phyloP scores from a whole-genome alignment of 352 stramenopile genomes.

The Phytophthora pini region DNA sequence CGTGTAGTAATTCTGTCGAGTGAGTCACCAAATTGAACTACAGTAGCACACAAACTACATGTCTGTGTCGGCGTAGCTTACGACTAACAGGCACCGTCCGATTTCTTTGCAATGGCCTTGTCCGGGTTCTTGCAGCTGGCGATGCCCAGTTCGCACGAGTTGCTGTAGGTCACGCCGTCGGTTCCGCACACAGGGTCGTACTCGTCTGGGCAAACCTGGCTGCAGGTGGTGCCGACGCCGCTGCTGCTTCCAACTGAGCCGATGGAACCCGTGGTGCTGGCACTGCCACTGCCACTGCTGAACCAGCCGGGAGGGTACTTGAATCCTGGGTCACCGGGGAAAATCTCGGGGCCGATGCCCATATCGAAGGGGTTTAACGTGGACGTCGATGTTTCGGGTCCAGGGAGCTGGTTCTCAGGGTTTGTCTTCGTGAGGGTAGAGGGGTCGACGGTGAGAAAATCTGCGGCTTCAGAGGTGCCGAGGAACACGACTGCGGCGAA shows the following conservation, averaged over 20 bases:
- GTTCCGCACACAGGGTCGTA: slow-evolving; percentile 18
- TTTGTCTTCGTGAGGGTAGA: slow-evolving; percentile 9
- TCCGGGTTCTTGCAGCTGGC: slow-evolving; percentile 10
- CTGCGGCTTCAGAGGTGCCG: slow-evolving; percentile 2
- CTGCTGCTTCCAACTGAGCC: too few relatives aligned
- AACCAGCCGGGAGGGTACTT: background rate
- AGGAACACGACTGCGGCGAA: background rate
- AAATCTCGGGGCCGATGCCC: slow-evolving; percentile 15
- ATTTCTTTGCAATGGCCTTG: background rate
- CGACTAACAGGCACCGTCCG: slow-evolving; percentile 2
- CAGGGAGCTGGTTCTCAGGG: slow-evolving; percentile 3
- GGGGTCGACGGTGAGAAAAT: slow-evolving; percentile 5
- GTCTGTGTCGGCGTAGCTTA: background rate
- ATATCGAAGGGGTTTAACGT: slow-evolving; percentile 9
- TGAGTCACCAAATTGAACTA: too few relatives aligned
- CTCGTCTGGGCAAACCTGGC: slow-evolving; percentile 13
- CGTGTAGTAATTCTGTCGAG: too few relatives aligned
- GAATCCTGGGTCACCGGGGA: slow-evolving; percentile 6
- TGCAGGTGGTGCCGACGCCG: background rate
- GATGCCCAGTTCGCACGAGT: slow-evolving; percentile 10
- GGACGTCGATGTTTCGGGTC: slow-evolving; percentile 11
- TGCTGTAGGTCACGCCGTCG: slow-evolving; percentile 16
- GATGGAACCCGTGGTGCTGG: too few relatives aligned
- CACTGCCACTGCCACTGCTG: background rate
- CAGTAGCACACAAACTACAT: too few relatives aligned